phyloP scores from a whole-genome alignment of 1,139 yeast species.

The Pichia sp. region DNA sequence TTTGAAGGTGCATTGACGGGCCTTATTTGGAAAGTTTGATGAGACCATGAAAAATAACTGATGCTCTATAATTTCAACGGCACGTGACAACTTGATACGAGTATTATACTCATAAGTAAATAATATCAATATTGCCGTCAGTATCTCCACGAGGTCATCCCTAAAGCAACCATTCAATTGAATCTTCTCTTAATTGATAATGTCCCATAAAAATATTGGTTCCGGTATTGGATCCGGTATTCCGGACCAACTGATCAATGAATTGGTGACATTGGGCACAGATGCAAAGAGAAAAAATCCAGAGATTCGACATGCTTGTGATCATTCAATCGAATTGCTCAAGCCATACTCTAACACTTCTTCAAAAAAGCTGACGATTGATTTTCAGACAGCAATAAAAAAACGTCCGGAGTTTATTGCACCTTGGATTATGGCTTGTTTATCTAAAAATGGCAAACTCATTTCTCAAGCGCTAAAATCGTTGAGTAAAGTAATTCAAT shows the following conservation, averaged over 20 bases:
- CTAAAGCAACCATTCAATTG: background rate
- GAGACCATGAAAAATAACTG: too few relatives aligned
- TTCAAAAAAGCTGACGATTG: background rate
- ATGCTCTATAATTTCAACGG: too few relatives aligned
- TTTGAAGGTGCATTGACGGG: too few relatives aligned
- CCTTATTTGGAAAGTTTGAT: too few relatives aligned
- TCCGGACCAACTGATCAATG: slow-evolving; percentile 43
- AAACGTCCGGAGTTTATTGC: slow-evolving; percentile 46
- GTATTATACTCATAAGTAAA: too few relatives aligned
- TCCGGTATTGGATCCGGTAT: slow-evolving; percentile 26
- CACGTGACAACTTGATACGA: too few relatives aligned
- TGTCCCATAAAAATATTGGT: slow-evolving; percentile 6
- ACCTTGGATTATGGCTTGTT: slow-evolving; percentile 71
- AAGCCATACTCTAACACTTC: slow-evolving; percentile 10
- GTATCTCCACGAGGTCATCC: too few relatives aligned
- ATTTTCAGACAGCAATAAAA: slow-evolving; percentile 25
- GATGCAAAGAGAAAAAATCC: slow-evolving; percentile 67
- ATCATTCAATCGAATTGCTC: slow-evolving; percentile 46
- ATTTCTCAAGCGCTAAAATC: slow-evolving; percentile 66
- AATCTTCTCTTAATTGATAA: background rate
- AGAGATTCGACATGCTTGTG: slow-evolving; percentile 63
- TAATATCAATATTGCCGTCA: too few relatives aligned
- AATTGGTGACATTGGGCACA: slow-evolving; percentile 49
- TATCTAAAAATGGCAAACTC: slow-evolving; percentile 66
- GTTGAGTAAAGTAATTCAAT: slow-evolving; percentile 49